phyloP scores from a whole-genome alignment of 2,329 filamentous ascomycete species.

The Aureobasidium uvarum region DNA sequence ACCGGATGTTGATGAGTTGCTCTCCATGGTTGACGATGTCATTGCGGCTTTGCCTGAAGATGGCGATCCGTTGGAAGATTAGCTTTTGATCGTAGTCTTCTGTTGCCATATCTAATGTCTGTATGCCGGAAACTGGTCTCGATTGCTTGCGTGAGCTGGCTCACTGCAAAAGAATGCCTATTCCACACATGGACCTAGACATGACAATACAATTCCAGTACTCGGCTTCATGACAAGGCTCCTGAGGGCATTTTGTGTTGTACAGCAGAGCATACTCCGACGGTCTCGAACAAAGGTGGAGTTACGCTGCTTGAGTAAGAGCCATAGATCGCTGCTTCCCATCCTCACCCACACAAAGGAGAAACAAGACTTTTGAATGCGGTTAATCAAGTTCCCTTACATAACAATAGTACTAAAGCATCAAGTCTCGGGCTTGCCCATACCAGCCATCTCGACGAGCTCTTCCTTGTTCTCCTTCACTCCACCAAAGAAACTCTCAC shows the following conservation, averaged over 20 bases:
- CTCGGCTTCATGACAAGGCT: background rate
- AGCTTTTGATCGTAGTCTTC: background rate
- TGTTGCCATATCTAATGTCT: background rate
- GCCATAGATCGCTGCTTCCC: too few relatives aligned
- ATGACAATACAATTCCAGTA: too few relatives aligned
- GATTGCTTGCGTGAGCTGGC: constrained; percentile 12
- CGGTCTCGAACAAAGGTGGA: too few relatives aligned
- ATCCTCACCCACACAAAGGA: too few relatives aligned
- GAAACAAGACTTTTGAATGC: too few relatives aligned
- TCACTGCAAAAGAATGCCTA: background rate
- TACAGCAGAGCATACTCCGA: too few relatives aligned
- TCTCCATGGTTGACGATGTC: constrained; percentile 71
- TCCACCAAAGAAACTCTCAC: constrained; percentile 35
- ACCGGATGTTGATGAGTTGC: constrained; percentile 82
- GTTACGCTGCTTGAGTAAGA: too few relatives aligned
- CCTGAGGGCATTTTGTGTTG: too few relatives aligned
- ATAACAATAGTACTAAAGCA: too few relatives aligned
- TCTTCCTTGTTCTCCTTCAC: constrained; percentile 31
- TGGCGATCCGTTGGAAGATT: constrained; percentile 36
- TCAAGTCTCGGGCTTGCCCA: constrained; percentile 28
- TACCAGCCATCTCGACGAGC: constrained; percentile 25
- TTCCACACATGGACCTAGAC: too few relatives aligned
- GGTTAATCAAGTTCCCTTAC: too few relatives aligned
- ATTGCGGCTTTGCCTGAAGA: constrained; percentile 64
- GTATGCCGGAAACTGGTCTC: background rate